Evolutionary conservation across 2,329 filamentous ascomycete species (phyloP), one percentile per base, ranked within the genome.

Genomic region (Xylaria sp.): DNA sequence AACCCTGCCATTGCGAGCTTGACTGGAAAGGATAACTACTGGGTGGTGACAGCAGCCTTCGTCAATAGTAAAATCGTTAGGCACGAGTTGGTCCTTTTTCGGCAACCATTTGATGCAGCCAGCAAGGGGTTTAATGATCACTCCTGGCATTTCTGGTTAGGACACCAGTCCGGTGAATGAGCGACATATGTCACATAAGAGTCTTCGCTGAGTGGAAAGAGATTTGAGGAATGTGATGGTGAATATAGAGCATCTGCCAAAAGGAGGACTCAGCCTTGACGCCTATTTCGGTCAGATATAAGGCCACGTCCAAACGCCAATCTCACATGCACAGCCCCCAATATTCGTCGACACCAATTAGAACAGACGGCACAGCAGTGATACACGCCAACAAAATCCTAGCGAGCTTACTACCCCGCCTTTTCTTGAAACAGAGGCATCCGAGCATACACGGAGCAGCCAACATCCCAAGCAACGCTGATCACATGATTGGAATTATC

Each of bases 71-170:
- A 51, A 1, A 8, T 71, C 66, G 25, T n/a, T 12, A 7, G 41
- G 23, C 0, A 8, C 15, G 20, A 71, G 54, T 2, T 64, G 25
- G 0, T 54, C 41, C 41, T 71, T 69, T 12, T 1, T 48, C 37
- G 69, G 69, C 15, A 71, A 63, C 69, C 69, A 71, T 54, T 71
- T 69, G 28, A 71, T 69, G 44, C 66, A 69, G 28, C 69, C 69
- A 2, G 69, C 69, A 25, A 71, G 54, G 34, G 39, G 63, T 2
- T 66, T 63, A 18, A 58, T 15, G 20, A 66, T 52, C 37, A 69
- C 39, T 3, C 69, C 69, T 23, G 69, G 63, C 66, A 71, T 71
- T 20, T 59, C 52, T 39, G 52, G 18, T 58, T 28, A 56, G 50
- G 3, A 7, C 25, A 13, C 18, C 51, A 20, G 50, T 48, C 9